These are phyloP conservation scores for Sugiyamaella mastotermitis DNA, from an alignment of 805 yeast species.

Conservation along the genomic window DNA sequence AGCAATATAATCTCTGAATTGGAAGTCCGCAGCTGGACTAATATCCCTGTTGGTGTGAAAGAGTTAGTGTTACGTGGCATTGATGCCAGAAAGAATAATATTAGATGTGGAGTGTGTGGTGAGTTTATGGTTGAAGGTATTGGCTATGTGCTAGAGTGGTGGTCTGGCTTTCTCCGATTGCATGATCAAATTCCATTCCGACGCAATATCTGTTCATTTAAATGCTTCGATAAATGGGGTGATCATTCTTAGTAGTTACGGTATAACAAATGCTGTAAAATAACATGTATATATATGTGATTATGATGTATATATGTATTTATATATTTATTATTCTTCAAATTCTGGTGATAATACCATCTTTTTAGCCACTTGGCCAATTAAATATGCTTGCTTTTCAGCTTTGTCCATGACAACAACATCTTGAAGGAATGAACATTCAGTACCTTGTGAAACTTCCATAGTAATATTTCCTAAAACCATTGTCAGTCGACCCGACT, in stretches of 20 bases:
- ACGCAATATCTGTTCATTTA: constrained; percentile 13
- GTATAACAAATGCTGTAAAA: neutral
- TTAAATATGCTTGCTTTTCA: constrained; percentile 37
- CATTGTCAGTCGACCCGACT: constrained; percentile 76
- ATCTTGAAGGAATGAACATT: constrained; percentile 67
- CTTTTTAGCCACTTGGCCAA: constrained; percentile 54
- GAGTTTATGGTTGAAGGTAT: constrained; percentile 22
- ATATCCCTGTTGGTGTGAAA: neutral
- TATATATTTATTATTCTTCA: constrained; percentile 11
- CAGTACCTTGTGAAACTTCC: constrained; percentile 69
- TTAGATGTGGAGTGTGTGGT: constrained; percentile 28
- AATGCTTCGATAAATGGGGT: constrained; percentile 14
- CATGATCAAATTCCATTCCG: constrained; percentile 6
- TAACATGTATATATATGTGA: neutral
- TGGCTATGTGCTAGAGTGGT: constrained; percentile 29
- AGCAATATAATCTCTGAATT: constrained; percentile 6
- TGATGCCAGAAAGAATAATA: constrained; percentile 3
- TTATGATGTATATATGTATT: neutral
- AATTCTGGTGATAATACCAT: constrained; percentile 52
- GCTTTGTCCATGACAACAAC: constrained; percentile 49
- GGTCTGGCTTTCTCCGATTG: constrained; percentile 21
- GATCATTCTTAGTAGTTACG: neutral
- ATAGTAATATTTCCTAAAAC: constrained; percentile 62
- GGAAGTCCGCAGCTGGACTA: constrained; percentile 21
- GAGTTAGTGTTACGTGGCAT: neutral